phyloP scores from a whole-genome alignment of 192 early-diverging fungal genomes.

The Tieghemiomyces parasiticus region DNA sequence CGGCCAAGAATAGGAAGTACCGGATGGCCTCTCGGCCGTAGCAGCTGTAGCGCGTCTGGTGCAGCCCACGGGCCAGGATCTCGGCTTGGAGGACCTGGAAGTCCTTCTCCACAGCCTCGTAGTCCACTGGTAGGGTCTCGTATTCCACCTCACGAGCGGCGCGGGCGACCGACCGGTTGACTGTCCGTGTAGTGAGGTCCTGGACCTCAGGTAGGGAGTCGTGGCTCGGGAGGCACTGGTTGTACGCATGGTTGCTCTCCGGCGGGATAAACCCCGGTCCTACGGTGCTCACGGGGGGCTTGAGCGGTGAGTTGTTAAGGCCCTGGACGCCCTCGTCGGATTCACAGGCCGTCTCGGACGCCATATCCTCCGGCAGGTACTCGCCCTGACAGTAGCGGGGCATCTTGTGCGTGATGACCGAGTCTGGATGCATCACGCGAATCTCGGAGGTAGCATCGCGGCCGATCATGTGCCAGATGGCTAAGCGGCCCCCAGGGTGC shows the following conservation, averaged over 20 bases:
- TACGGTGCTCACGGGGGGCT: no score
- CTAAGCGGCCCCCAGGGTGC: slow-evolving; percentile 90
- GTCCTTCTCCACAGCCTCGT: slow-evolving; percentile 29
- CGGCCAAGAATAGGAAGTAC: slow-evolving; percentile 25
- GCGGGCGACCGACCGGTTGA: slow-evolving; percentile 1
- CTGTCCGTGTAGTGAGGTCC: slow-evolving; percentile 14
- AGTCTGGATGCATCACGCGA: slow-evolving; percentile 65
- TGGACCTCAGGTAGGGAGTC: background rate
- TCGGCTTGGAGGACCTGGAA: slow-evolving; percentile 53
- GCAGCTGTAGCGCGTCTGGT: slow-evolving; percentile 39
- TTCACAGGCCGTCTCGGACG: background rate
- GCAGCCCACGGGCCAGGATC: slow-evolving; percentile 44
- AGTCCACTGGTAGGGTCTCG: slow-evolving; percentile 17
- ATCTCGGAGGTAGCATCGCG: slow-evolving; percentile 88
- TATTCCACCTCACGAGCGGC: background rate
- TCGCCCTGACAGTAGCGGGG: slow-evolving; percentile 70
- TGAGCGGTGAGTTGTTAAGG: no score
- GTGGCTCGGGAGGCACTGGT: slow-evolving; percentile 6
- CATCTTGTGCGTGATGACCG: slow-evolving; percentile 58
- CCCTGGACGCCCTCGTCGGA: slow-evolving; percentile 6
- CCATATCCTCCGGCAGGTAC: slow-evolving; percentile 21
- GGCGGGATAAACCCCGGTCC: no score
- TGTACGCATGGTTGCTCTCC: no score
- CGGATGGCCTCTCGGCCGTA: slow-evolving; percentile 31
- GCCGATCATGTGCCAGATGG: slow-evolving; percentile 74